Evolutionary conservation across 345 rosid genomes (phyloP), one percentile per base, ranked within the genome.

Genomic region (Cardamine occulta): DNA sequence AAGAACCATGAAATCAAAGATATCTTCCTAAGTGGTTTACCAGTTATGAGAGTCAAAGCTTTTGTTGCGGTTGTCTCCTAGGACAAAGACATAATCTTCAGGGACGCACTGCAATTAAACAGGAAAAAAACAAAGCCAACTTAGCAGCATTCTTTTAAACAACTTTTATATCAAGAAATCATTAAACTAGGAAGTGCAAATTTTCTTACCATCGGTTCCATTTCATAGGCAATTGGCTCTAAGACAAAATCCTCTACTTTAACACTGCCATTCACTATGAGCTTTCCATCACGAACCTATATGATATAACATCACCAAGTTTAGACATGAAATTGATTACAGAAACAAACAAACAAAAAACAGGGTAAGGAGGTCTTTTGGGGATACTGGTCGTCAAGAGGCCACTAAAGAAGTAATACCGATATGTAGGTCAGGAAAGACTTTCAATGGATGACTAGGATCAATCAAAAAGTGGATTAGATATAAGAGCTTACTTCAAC

Each of bases 11-110:
- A 49, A 57, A 24, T 6, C 11, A 26, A 8, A 67, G 4, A 66
- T 52, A 17, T 66, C 66, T 34, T 69, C 44, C 60, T 55, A n/a
- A 39, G 63, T 58, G 54, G 55, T 82, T 82, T 86, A 93, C 98
- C 98, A 93, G 83, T 85, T 70, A 77, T 88, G 97, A 55, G 98
- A 93, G 80, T 93, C 98, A 44, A 84, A 86, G 75, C 98, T 93
- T 80, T 89, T 86, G 68, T 93, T 93, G 12, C 97, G 93, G 65
- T 93, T 93, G 83, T 93, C 98, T 66, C 98, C 97, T 89, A 93
- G 66, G 53, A 93, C 98, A 67, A 88, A 91, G 39, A 93, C 98
- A 75, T 77, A 86, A 44, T 88, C 98, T 81, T 87, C 85, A 32
- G 97, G 98, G 66, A 93, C 89, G 67, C 83, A 54, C 98, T 93